Conservation (phyloP, 129 eudicot genomes). For the Arctium minus region DNA sequence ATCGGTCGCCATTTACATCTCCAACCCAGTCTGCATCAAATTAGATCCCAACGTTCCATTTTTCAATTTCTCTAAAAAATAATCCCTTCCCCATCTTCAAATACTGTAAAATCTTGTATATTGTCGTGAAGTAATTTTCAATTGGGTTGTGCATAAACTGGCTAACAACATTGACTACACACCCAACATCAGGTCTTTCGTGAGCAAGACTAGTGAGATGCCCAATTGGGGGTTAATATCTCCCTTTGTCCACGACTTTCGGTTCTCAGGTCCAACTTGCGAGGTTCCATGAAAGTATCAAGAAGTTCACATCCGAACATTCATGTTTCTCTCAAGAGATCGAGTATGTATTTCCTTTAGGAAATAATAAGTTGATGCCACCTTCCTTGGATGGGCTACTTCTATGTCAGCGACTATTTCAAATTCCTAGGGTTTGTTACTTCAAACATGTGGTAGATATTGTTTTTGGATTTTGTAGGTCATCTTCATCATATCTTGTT, state of each 20-base stretch:
- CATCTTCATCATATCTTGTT: too few relatives aligned
- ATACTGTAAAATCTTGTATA: not conserved
- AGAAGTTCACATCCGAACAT: not conserved
- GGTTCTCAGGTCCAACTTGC: not conserved
- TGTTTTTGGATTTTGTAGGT: too few relatives aligned
- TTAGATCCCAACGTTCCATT: too few relatives aligned
- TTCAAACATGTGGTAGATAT: not conserved
- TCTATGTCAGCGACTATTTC: not conserved
- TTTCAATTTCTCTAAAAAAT: too few relatives aligned
- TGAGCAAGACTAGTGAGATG: too few relatives aligned
- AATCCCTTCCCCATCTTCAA: not conserved
- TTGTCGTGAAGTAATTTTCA: not conserved
- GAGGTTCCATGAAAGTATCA: not conserved
- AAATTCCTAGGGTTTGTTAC: not conserved
- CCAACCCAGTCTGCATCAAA: too few relatives aligned
- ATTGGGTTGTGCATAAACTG: not conserved
- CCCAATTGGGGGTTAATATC: not conserved
- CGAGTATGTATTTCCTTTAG: not conserved
- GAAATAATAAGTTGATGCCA: not conserved
- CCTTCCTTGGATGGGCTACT: not conserved
- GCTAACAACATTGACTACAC: not conserved
- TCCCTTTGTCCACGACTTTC: not conserved
- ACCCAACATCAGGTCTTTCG: not conserved
- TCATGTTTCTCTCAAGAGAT: not conserved
- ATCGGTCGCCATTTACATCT: too few relatives aligned